These are phyloP conservation scores for Podospora comata DNA, from an alignment of 495 filamentous ascomycete species.

Conservation along the genomic window DNA sequence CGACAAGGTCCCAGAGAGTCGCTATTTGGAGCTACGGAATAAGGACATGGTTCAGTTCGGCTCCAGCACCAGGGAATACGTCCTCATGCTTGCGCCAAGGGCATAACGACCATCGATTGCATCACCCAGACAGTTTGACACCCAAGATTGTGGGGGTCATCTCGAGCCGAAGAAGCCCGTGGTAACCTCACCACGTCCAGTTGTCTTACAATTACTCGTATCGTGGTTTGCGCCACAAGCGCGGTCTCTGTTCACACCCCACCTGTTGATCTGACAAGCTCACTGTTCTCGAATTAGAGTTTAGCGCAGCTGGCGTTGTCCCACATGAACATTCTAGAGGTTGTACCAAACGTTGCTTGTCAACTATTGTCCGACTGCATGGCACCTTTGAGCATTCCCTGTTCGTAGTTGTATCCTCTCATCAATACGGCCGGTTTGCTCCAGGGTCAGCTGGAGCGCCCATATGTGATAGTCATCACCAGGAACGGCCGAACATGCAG, in stretches of 20 bases:
- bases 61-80: constrained; percentile 80
- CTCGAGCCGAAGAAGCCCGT: constrained; percentile 16
- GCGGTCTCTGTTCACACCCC: neutral
- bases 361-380: neutral
- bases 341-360: neutral
- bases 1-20: constrained; percentile 64
- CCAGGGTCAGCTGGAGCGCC: neutral
- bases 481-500: neutral
- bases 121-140: no score
- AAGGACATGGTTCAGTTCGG: constrained; percentile 90
- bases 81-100: constrained; percentile 65
- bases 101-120: constrained; percentile 1
- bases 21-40: constrained; percentile 82
- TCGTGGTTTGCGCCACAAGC: constrained; percentile 4
- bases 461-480: neutral
- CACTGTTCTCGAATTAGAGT: neutral
- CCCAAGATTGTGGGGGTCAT: neutral
- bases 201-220: constrained; percentile 1
- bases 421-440: neutral
- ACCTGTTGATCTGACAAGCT: neutral
- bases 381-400: neutral
- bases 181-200: neutral
- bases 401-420: neutral
- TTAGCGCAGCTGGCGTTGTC: constrained; percentile 1
- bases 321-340: neutral